Evolutionary conservation across 1,284 basidiomycete species (phyloP), one percentile per base, ranked within the genome.

Genomic region (Rhodofomes roseus): DNA sequence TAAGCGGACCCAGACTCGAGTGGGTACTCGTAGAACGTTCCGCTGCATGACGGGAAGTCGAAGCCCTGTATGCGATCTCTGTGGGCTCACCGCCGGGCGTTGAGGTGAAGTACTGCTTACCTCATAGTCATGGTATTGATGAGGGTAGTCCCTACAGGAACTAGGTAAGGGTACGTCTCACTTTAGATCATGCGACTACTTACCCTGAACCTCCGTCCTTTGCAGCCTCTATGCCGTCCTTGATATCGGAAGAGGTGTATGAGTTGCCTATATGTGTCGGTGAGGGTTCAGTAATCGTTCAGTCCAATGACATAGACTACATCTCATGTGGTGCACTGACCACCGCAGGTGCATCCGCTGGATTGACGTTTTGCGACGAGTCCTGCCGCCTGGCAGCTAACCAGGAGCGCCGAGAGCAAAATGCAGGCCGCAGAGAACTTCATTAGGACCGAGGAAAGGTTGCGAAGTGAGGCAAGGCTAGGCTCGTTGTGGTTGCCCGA

Each of bases 21-120:
- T 22, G 73, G 76, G 60, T 66, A 77, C 61, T 76, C 73, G 54
- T 68, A 75, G 68, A 72, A 74, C 31, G 68, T 66, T 12, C 68
- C 67, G 8, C 58, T 54, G 63, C 71, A 72, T 4, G 68, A 68
- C 11, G 71, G 66, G 63, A 70, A 71, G 8, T 62, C 63, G 63
- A 72, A 72, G 25, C 65, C 68, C 68, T 72, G n/a, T n/a, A n/a
- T 37, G 34, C 31, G 2, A n/a, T 2, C 55, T 22, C 40, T 39
- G 16, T 25, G 9, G 8, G 23, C 22, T 71, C 66, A 23, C 6
- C 12, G 23, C 14, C n/a, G 6, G 16, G 18, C 12, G 18, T 16
- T 20, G 34, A 29, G 25, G 12, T 44, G 11, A 4, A 16, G 18
- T 4, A 4, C 20, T 23, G 36, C 50, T 51, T 27, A 57, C 56